phyloP scores from a whole-genome alignment of 2,329 filamentous ascomycete species.

The Aureobasidium sp. region DNA sequence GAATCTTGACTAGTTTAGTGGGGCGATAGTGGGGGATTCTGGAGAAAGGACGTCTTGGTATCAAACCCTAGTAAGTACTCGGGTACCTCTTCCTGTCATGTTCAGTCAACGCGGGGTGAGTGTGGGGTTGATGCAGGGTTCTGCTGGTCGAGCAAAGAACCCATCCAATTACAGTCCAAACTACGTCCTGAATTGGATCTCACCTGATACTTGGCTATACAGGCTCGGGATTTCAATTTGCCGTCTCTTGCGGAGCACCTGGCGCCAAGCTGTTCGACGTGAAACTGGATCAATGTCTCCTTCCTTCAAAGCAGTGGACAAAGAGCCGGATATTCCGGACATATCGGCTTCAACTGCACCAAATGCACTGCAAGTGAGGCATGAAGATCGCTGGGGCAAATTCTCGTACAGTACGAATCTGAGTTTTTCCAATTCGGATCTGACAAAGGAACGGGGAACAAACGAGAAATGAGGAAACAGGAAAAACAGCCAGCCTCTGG shows the following conservation, averaged over 20 bases:
- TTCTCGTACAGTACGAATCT: no score
- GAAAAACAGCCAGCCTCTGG: slow-evolving; percentile 10
- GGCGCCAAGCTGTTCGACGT: slow-evolving; percentile 1
- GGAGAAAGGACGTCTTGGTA: not conserved
- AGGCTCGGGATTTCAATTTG: not conserved
- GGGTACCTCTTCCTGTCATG: slow-evolving; percentile 7
- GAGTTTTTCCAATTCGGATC: not conserved
- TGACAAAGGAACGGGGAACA: not conserved
- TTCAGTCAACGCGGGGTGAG: not conserved
- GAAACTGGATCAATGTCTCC: not conserved
- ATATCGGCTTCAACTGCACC: not conserved
- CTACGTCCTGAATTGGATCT: not conserved
- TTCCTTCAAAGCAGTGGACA: not conserved
- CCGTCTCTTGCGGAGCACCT: not conserved
- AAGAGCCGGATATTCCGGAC: not conserved
- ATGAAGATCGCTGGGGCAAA: not conserved
- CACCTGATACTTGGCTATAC: slow-evolving; percentile 12
- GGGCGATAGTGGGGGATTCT: slow-evolving; percentile 4
- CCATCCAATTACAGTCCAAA: not conserved
- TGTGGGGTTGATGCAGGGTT: slow-evolving; percentile 12
- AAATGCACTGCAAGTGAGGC: not conserved
- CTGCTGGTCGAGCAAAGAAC: not conserved
- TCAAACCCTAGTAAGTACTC: not conserved
- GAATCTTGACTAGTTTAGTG: slow-evolving; percentile 2
- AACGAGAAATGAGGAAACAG: not conserved